Evolutionary conservation across 2,329 filamentous ascomycete genomes (phyloP).

Genomic region (Simplicillium aogashimaense): DNA sequence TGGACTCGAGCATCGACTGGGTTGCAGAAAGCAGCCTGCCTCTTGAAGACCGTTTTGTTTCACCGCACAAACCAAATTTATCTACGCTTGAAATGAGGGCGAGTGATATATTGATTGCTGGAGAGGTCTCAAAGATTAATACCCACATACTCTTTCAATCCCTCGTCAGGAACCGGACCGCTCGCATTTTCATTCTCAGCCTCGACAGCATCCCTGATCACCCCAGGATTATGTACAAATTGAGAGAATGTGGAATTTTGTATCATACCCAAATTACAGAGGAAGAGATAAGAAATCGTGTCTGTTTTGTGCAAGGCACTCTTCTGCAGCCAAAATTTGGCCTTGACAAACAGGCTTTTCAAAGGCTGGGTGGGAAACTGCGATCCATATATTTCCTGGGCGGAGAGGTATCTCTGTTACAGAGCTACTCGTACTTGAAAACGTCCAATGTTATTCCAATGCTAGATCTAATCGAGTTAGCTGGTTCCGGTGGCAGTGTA

Average conservation of each 20-base stretch:
- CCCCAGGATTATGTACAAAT: too few species aligned
- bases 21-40: too few species aligned
- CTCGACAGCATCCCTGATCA: constrained; percentile 1
- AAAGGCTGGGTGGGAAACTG: constrained; percentile 11
- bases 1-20: background rate
- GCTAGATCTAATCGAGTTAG: constrained; percentile 14
- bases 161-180: background rate
- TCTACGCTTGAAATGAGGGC: too few species aligned
- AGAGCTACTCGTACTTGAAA: constrained; percentile 13
- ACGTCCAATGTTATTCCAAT: constrained; percentile 12
- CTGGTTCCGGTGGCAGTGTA: constrained; percentile 2
- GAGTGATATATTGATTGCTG: too few species aligned
- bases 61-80: too few species aligned
- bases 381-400: constrained; percentile 16
- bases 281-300: constrained; percentile 9
- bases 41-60: too few species aligned
- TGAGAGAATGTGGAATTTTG: background rate
- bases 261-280: constrained; percentile 10
- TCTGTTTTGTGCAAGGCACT: constrained; percentile 9
- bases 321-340: constrained; percentile 13
- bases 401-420: constrained; percentile 15
- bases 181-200: background rate
- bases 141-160: background rate
- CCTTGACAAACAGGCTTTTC: constrained; percentile 12
- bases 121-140: too few species aligned